Evolutionary conservation across 2,329 filamentous ascomycete species (phyloP), one percentile per base, ranked within the genome.

Genomic region (Colletotrichum destructivum): DNA sequence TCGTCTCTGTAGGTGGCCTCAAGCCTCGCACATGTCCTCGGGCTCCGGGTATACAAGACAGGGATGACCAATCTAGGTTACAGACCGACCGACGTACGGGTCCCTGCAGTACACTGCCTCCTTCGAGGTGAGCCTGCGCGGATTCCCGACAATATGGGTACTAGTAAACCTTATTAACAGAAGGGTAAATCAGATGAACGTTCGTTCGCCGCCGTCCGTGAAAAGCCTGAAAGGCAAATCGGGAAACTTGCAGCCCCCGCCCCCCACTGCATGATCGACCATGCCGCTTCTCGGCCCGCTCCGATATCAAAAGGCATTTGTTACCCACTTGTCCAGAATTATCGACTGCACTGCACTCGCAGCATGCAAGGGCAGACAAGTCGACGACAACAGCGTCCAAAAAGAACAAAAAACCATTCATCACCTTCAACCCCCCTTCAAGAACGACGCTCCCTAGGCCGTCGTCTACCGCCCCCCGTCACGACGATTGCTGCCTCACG

Each of bases 251-350:
- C 63, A 63, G 49, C 31, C 16, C 12, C 9, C 31, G 31, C 31
- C 54, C 69, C 38, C 38, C 46, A 31, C 46, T 42, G 26, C 52
- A 26, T 59, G 57, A 71, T 69, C 69, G 57, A 60, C 69, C n/a
- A 40, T 40, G 18, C 40, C 51, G 51, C 52, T 38, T 55, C 42
- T 60, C 69, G 65, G 69, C 65, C 69, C 65, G 69, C 69, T 44
- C 65, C 65, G 69, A 44, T 57, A 71, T 62, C 63, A 46, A 60
- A 52, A 35, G 31, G 65, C 59, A n/a, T 11, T 52, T 35, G 55
- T 51, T 59, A 69, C 54, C 66, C 59, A 69, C 66, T 57, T 47
- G 23, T 47, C 65, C 40, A 40, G 59, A 35, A 40, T 26, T 6
- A 60, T 54, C 7, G 38, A 15, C 23, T 35, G 21, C 23, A 47